Base-by-base conservation (phyloP, 23 red algal species). In the Gracilaria gracilis region DNA sequence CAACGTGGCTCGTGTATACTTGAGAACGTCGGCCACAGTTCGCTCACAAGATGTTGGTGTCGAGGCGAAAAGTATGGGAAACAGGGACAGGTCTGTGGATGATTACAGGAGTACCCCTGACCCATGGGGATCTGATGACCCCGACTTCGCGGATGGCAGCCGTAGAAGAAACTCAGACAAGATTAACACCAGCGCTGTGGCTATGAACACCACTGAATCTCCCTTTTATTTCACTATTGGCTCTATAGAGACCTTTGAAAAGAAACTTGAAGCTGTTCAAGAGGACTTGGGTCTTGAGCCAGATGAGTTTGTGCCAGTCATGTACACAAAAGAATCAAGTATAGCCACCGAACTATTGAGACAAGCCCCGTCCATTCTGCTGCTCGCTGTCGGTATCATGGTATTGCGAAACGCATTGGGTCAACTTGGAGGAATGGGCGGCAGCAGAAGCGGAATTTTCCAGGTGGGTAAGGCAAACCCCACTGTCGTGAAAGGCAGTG, bases 401-500 rank as follows among this genome's bases (percentile, higher is more conserved):
- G 79, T 99, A 28, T 51, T 92, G 61, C 82, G 92, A 82, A 87
- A 87, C 42, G 92, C 92, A 23, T 40, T 94, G 19, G 83, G 86
- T 27, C 79, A 80, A 36, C 50, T 98, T 28, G 88, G 91, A 19
- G 92, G 92, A 4, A 82, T 94, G 85, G 73, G 75, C 21, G 94
- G 94, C 0, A 91, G 92, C 21, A 69, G 93, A 33, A 80, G 86
- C 57, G 95, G 92, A 27, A 99, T 99, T 28, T 99, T 99, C 58
- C 97, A 99, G 67, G 97, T 99, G 23, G 97, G 97, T 19, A 95
- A 95, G 67, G 97, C 97, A 51, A 99, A 96, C 70, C 97, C 97
- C 8, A 93, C 90, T 17, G 85, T 99, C 31, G 85, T 99, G 8
- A 94, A 95, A 80, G 90, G 88, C 13, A 90, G 85, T 40, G 96